Conservation (phyloP, 2,329 filamentous ascomycete genomes). For the Diaporthe australafricana region DNA sequence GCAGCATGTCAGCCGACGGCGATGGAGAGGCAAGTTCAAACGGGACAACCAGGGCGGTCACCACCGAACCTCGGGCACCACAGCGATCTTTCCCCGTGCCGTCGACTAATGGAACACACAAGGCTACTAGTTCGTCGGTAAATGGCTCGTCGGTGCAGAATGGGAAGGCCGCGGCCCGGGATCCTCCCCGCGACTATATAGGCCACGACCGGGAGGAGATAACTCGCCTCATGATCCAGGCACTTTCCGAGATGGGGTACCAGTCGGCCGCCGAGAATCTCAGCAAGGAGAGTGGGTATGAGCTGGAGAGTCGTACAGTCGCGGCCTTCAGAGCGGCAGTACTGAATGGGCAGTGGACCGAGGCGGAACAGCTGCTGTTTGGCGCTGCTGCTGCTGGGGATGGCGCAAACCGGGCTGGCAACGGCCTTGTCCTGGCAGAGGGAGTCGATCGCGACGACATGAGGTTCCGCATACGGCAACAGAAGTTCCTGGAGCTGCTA, state of each 20-base stretch:
- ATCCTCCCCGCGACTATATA: constrained; percentile 66
- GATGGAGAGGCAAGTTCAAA: constrained; percentile 63
- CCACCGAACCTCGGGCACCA: constrained; percentile 65
- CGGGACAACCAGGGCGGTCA: constrained; percentile 62
- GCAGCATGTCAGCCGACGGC: constrained; percentile 73
- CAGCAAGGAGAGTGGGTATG: constrained; percentile 84
- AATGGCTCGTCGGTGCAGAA: constrained; percentile 66
- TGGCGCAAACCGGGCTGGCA: constrained; percentile 47
- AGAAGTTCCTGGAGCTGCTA: constrained; percentile 93
- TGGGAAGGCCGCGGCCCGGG: constrained; percentile 42
- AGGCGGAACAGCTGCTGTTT: constrained; percentile 85
- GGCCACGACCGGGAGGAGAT: constrained; percentile 94
- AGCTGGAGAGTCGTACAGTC: constrained; percentile 87
- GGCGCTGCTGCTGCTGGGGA: constrained; percentile 57
- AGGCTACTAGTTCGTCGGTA: constrained; percentile 52
- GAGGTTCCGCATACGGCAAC: constrained; percentile 89
- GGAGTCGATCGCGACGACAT: constrained; percentile 82
- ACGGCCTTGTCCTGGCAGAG: constrained; percentile 79
- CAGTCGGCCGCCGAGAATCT: constrained; percentile 79
- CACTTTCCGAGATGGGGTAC: constrained; percentile 90
- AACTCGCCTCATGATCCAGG: constrained; percentile 91
- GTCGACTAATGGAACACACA: constrained; percentile 60
- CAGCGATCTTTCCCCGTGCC: constrained; percentile 54
- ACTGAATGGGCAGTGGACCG: constrained; percentile 81
- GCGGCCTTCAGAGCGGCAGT: constrained; percentile 87